A percentile compares a stretch with the other conserved stretches of the same genome.
Evolutionary conservation across 208 protist species (phyloP).

Genomic region (Acanthamoeba triangularis): DNA sequence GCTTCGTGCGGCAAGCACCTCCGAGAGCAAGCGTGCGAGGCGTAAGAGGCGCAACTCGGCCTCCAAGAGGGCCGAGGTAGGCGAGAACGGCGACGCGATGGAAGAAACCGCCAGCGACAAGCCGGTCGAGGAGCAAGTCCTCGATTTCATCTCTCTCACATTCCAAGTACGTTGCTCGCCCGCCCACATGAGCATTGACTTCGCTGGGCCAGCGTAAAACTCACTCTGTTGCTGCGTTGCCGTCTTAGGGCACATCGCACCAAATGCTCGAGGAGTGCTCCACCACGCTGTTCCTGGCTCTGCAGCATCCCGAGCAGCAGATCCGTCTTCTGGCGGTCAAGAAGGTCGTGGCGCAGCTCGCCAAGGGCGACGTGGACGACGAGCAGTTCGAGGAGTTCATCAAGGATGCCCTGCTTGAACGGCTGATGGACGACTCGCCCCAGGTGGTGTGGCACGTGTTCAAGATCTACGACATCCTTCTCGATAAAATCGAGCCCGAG

Average conservation of each 20-base stretch:
- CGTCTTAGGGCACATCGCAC: constrained; percentile 60
- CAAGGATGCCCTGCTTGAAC: constrained; percentile 1
- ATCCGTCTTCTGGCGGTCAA: constrained; percentile 73
- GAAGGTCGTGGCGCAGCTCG: constrained; percentile 41
- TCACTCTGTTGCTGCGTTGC: not conserved
- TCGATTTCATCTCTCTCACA: constrained; percentile 21
- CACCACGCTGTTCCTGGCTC: constrained; percentile 72
- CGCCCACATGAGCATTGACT: no score
- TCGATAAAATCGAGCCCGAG: constrained; percentile 16
- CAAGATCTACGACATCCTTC: not conserved
- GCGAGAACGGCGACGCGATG: not conserved
- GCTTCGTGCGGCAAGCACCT: not conserved
- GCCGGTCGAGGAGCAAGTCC: not conserved
- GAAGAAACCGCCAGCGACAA: not conserved
- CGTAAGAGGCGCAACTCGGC: constrained; percentile 16
- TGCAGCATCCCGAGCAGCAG: constrained; percentile 58
- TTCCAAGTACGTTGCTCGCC: not conserved
- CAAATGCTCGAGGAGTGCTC: constrained; percentile 63
- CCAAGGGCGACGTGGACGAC: not conserved
- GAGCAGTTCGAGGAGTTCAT: constrained; percentile 54
- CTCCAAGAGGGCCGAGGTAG: not conserved
- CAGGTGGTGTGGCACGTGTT: not conserved
- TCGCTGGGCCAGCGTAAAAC: not conserved
- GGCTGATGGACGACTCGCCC: constrained; percentile 19
- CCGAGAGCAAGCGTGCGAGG: not conserved